Evolutionary conservation across 2,329 filamentous ascomycete species (phyloP).

Genomic region (Fusarium udum): DNA sequence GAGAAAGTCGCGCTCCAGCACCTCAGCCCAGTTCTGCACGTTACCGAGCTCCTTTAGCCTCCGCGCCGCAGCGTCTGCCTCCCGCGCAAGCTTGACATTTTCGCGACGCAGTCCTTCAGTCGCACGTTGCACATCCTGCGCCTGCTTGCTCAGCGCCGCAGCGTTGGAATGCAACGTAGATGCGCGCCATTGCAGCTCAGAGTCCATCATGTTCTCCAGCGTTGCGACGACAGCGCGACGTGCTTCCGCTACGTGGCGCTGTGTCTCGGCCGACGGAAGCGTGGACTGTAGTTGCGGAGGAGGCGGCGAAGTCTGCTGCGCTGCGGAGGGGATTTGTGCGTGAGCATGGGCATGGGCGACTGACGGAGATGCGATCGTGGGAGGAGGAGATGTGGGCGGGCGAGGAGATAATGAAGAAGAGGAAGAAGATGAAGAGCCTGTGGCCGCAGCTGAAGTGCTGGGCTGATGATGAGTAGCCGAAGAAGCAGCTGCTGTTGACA

Average conservation of each 20-base stretch:
- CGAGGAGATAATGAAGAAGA: slow-evolving; percentile 35
- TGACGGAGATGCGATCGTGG: slow-evolving; percentile 37
- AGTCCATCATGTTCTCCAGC: slow-evolving; percentile 75
- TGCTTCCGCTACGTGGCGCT: slow-evolving; percentile 63
- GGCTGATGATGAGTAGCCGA: slow-evolving; percentile 18
- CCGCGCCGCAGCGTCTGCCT: slow-evolving; percentile 70
- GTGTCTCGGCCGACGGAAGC: slow-evolving; percentile 54
- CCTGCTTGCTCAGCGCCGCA: slow-evolving; percentile 71
- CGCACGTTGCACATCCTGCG: slow-evolving; percentile 69
- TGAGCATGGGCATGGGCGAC: slow-evolving; percentile 35
- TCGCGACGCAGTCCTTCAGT: slow-evolving; percentile 70
- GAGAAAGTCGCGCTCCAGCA: slow-evolving; percentile 74
- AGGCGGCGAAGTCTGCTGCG: slow-evolving; percentile 21
- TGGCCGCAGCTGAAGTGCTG: slow-evolving; percentile 8
- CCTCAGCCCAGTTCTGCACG: slow-evolving; percentile 88
- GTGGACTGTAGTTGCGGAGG: slow-evolving; percentile 46
- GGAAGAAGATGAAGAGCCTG: slow-evolving; percentile 33
- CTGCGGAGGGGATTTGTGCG: slow-evolving; percentile 19
- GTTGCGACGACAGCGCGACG: slow-evolving; percentile 68
- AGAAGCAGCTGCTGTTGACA: slow-evolving; percentile 16
- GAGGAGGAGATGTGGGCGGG: slow-evolving; percentile 40
- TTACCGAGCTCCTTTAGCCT: slow-evolving; percentile 81
- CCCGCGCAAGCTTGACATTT: slow-evolving; percentile 70
- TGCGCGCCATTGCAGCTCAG: slow-evolving; percentile 74
- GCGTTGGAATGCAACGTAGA: slow-evolving; percentile 75